Base-by-base conservation (phyloP, 2,329 filamentous ascomycete species). In the Microdochium trichocladiopsis region DNA sequence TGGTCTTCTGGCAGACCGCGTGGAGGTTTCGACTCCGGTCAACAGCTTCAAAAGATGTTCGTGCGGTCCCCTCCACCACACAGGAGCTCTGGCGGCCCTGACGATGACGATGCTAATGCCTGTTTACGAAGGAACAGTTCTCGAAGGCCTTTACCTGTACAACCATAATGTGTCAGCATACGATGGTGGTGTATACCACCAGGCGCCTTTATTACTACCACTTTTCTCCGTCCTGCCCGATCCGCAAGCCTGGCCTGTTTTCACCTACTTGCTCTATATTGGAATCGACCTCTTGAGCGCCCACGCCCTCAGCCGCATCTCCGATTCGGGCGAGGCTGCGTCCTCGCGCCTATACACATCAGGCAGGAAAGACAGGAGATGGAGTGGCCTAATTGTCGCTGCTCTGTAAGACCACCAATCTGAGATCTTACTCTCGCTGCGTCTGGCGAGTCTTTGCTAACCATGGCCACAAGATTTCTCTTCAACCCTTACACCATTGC, bases 41-140 rank as follows among this genome's bases (percentile, higher is more conserved):
- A 96, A 90, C 61, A 96, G 93, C 80, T 99, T 96, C 81, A 97
- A 97, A 76, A 83, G 94, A 82, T 77, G 92, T 95, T 78, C 70
- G 87, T 71, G 24, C 50, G 21, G 48, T 21, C 24, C 4, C 16
- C 49, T 47, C 31, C 3, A n/a, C 16, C 33, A 33, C 18, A n/a
- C n/a, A n/a, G n/a, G n/a, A n/a, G n/a, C n/a, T n/a, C n/a, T n/a
- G n/a, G n/a, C n/a, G n/a, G 16, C 31, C 21, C 8, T 48, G 28
- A 49, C 25, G 8, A 41, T 3, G 14, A 54, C 25, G 12, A 48
- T 21, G 14, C 12, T 25, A 12, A 49, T 57, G 16, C 53, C 16
- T 25, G 4, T 31, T 25, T 16, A n/a, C n/a, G 4, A 23, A 4
- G 18, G 25, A 36, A 25, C 61, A 95, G 90, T 97, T 52, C 93